Conservation (phyloP, 1,284 basidiomycete species). For the Puccinia horiana region DNA sequence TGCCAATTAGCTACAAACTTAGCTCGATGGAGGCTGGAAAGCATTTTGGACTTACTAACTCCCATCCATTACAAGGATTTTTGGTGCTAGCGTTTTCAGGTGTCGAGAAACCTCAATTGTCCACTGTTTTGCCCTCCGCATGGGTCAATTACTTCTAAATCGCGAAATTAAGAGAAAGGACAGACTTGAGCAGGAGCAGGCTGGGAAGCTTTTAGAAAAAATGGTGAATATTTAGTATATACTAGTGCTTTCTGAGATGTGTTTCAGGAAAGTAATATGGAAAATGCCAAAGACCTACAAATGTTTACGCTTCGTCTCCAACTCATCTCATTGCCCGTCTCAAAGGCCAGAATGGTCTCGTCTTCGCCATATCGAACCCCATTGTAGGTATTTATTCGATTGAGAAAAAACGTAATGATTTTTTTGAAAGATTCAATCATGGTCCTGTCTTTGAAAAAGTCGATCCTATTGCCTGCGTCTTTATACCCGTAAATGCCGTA, state of each 20-base stretch:
- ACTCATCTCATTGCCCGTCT: slow-evolving; percentile 49
- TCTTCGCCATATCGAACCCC: slow-evolving; percentile 40
- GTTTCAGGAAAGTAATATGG: not conserved
- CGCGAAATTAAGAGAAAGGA: not conserved
- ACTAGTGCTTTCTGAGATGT: not conserved
- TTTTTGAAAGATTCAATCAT: slow-evolving; percentile 36
- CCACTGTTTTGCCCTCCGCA: slow-evolving; percentile 18
- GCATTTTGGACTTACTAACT: slow-evolving; percentile 24
- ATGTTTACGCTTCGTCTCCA: not conserved
- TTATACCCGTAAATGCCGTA: slow-evolving; percentile 37
- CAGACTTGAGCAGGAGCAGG: slow-evolving; percentile 37
- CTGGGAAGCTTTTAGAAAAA: not conserved
- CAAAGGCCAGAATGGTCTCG: slow-evolving; percentile 47
- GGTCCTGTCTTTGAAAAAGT: slow-evolving; percentile 32
- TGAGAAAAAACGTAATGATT: slow-evolving; percentile 28
- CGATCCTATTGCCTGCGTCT: slow-evolving; percentile 7
- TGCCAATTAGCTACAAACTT: not conserved
- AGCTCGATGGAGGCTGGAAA: not conserved
- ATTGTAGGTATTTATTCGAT: slow-evolving; percentile 32
- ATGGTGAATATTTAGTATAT: not conserved
- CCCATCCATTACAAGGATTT: slow-evolving; percentile 47
- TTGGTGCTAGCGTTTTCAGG: slow-evolving; percentile 31
- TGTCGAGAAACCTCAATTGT: slow-evolving; percentile 33
- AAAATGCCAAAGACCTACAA: not conserved
- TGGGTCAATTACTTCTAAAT: not conserved